Percentiles rank a stretch among this genome's conserved stretches.
Conservation (phyloP, 106 monocot genomes). For the Dendrobium catenatum region DNA sequence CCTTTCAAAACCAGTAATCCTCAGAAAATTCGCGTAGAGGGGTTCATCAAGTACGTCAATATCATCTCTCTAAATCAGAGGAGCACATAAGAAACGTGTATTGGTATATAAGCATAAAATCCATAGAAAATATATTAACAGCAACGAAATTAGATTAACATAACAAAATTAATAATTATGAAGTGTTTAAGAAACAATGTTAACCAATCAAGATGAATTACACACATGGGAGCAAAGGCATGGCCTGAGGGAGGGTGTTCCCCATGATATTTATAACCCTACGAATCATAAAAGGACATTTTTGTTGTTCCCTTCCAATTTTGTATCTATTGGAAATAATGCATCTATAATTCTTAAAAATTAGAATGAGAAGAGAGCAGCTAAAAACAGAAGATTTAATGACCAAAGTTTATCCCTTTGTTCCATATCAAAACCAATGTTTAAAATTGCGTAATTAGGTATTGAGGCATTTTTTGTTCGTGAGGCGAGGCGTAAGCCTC, state of each 20-base stretch:
- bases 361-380: too few species aligned
- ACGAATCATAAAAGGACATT: neutral
- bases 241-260: neutral
- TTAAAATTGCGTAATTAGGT: too few species aligned
- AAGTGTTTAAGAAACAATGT: neutral
- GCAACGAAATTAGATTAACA: neutral
- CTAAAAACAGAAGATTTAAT: too few species aligned
- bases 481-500: too few species aligned
- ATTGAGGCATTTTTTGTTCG: too few species aligned
- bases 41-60: conserved; percentile 90
- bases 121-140: neutral
- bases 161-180: neutral
- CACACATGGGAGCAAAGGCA: neutral
- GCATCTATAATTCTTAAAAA: neutral
- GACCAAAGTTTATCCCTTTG: too few species aligned
- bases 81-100: neutral
- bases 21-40: conserved; percentile 78
- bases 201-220: neutral
- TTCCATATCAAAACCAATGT: too few species aligned
- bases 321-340: neutral
- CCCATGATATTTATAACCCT: neutral
- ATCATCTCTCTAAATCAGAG: conserved; percentile 66
- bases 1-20: conserved; percentile 52
- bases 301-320: neutral
- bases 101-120: conserved; percentile 1